Base-by-base conservation (phyloP, 1,284 basidiomycete genomes). In the Ceratobasidium sp. region DNA sequence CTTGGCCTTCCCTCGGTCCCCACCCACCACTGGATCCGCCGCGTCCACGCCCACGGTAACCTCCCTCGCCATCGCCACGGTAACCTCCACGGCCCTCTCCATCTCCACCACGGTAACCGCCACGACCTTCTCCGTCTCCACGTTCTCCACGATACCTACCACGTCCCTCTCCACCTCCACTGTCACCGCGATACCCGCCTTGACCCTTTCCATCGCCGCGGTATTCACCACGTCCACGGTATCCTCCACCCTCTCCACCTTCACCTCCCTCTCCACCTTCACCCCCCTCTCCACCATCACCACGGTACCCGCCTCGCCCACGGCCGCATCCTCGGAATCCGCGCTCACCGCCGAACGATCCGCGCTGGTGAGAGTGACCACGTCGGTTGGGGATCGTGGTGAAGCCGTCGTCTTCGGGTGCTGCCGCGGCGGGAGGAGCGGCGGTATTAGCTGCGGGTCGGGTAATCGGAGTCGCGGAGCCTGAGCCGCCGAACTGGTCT, bases 281-380 rank as follows among this genome's bases (percentile, higher is more conserved):
- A 64, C 75, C 77, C 18, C 79, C 79, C 67, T 80, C 80, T 50
- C 75, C 52, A 26, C 70, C 70, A 55, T 79, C 73, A n/a, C 77
- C 76, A 44, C 77, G 73, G 69, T 77, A 79, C 58, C 78, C 79
- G 62, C 80, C 79, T 18, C 49, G 47, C 1, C 63, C 63, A 8
- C 63, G 30, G 4, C 63, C 63, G 32, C 63, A 23, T 75, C 80
- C 63, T 50, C 79, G 78, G 73, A 78, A 81, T 78, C 80, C 78
- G 54, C 78, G 79, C 78, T 80, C 72, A 72, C 79, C 77, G 77
- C 77, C 21, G 30, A 54, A 54, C 14, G 49, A 67, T 3, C n/a
- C 63, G n/a, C 49, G 32, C 1, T 9, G 28, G 11, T 6, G 13
- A 21, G 32, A 13, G 35, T 54, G 49, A 13, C 63, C 63, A 9